These are phyloP conservation scores for Candida glucosophila DNA, from an alignment of 1,139 yeast species.

Conservation along the genomic window DNA sequence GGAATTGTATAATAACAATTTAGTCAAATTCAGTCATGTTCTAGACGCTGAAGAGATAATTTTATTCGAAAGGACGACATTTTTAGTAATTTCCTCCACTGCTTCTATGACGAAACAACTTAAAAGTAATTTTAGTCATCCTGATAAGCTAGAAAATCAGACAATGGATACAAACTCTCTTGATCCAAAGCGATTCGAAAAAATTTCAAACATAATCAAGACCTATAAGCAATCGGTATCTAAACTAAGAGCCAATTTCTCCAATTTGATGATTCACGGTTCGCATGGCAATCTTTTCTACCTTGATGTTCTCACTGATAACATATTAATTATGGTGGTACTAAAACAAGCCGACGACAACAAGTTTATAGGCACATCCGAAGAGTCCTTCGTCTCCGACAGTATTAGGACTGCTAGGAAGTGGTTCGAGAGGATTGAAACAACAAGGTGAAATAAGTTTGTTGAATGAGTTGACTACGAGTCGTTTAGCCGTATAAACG, in stretches of 20 bases:
- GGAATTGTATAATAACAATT: conserved; percentile 66
- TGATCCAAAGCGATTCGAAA: conserved; percentile 91
- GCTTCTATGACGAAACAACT: conserved; percentile 25
- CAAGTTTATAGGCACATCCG: conserved; percentile 14
- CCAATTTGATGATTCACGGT: conserved; percentile 69
- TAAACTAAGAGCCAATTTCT: conserved; percentile 78
- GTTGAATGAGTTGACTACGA: too few relatives aligned
- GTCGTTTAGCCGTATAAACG: too few relatives aligned
- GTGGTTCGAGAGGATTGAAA: conserved; percentile 57
- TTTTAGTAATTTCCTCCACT: conserved; percentile 79
- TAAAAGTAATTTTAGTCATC: too few relatives aligned
- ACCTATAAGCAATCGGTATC: conserved; percentile 94
- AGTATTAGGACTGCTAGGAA: conserved; percentile 61
- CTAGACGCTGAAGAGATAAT: conserved; percentile 87
- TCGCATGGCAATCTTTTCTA: conserved; percentile 58
- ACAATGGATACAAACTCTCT: conserved; percentile 12
- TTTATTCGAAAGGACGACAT: conserved; percentile 87
- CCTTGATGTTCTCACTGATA: conserved; percentile 62
- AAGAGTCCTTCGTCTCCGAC: conserved; percentile 56
- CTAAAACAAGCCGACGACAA: conserved; percentile 26
- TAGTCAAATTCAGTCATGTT: conserved; percentile 64
- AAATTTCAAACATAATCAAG: conserved; percentile 87
- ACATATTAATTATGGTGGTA: conserved; percentile 71
- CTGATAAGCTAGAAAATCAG: conserved; percentile 5
- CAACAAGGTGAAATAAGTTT: too few relatives aligned